Conservation (phyloP, 2,329 filamentous ascomycete genomes). For the Xylariaceae sp. region DNA sequence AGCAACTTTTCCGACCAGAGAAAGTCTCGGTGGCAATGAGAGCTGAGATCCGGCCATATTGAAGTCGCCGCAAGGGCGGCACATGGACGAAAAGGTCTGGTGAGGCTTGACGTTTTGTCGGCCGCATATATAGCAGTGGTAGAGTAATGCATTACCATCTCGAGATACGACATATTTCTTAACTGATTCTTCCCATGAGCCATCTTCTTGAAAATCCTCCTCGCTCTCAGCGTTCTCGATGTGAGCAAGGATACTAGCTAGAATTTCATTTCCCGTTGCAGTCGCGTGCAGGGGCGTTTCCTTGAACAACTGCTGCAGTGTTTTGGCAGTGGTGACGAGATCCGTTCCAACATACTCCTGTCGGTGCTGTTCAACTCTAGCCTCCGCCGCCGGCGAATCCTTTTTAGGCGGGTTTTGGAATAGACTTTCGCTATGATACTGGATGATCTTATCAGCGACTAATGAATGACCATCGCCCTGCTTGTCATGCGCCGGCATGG, state of each 20-base stretch:
- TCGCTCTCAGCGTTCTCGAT: neutral
- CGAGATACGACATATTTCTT: neutral
- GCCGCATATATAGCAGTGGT: slow-evolving; percentile 12
- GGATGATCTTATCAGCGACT: neutral
- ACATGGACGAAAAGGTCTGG: slow-evolving; percentile 7
- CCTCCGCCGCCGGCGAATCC: neutral
- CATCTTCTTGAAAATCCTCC: neutral
- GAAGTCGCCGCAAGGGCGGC: slow-evolving; percentile 9
- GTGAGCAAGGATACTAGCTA: neutral
- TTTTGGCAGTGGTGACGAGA: slow-evolving; percentile 5
- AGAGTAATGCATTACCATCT: neutral
- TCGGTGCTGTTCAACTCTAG: neutral
- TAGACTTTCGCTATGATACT: neutral
- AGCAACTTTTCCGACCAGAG: slow-evolving; percentile 1
- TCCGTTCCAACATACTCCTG: neutral
- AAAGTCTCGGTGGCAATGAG: neutral
- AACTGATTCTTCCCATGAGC: slow-evolving; percentile 4
- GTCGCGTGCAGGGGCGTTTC: neutral
- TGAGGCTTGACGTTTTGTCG: neutral
- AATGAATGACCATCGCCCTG: neutral
- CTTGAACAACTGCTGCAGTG: slow-evolving; percentile 1
- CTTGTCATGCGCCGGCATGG: neutral
- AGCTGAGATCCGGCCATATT: slow-evolving; percentile 4
- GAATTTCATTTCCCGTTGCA: neutral
- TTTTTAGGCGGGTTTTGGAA: neutral